Percentiles rank a stretch among this genome's conserved stretches.
Evolutionary conservation across 2,329 filamentous ascomycete genomes (phyloP).

Genomic region (Botryotinia globosa): DNA sequence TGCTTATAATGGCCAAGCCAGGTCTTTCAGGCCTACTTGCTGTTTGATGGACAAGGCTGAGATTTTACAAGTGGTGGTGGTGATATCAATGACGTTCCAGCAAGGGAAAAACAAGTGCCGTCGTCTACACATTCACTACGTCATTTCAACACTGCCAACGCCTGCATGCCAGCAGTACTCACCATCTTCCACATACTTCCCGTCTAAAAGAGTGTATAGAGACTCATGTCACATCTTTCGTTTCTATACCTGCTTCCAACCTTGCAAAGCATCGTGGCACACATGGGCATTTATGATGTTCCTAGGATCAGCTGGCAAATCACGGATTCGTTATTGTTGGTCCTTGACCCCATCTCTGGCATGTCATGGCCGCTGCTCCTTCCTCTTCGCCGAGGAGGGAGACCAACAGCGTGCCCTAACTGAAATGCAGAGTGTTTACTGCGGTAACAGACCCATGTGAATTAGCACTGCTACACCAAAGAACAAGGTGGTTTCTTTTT

Average conservation of each 20-base stretch:
- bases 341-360: constrained; percentile 70
- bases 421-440: constrained; percentile 99
- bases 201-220: neutral
- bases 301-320: neutral
- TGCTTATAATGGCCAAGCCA: no score
- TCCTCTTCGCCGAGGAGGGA: constrained; percentile 90
- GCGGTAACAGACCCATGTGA: constrained; percentile 96
- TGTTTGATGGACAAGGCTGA: neutral
- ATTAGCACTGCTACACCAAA: constrained; percentile 97
- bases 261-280: constrained; percentile 86
- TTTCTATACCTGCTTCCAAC: constrained; percentile 78
- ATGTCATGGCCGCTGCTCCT: constrained; percentile 96
- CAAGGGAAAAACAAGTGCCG: neutral
- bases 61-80: neutral
- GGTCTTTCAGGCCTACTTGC: no score
- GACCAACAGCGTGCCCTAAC: constrained; percentile 93
- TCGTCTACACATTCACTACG: neutral
- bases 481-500: constrained; percentile 62
- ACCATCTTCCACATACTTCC: rapidly evolving
- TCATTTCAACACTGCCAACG: no score
- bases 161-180: neutral
- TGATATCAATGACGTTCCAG: no score
- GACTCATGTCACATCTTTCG: constrained; percentile 60
- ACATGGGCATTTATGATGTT: neutral
- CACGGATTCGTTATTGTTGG: neutral